Percentiles rank a stretch among this genome's conserved stretches.
phyloP scores from a whole-genome alignment of 2,329 filamentous ascomycete species.

The Exophiala oligosperma region DNA sequence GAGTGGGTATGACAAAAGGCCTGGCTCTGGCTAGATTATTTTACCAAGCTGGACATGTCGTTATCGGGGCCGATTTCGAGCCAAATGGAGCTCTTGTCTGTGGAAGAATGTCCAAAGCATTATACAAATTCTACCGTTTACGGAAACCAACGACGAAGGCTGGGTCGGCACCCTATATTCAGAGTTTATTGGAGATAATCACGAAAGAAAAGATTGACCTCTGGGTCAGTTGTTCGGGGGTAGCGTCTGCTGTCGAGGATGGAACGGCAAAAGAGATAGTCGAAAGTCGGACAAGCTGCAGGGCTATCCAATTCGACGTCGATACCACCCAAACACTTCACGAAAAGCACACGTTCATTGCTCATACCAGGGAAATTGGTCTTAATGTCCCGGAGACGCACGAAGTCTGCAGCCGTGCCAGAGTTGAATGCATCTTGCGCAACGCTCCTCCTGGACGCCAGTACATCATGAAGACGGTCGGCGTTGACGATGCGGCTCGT shows the following conservation, averaged over 20 bases:
- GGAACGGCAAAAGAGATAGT: constrained; percentile 63
- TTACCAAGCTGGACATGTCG: constrained; percentile 63
- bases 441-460: constrained; percentile 38
- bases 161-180: constrained; percentile 53
- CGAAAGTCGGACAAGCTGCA: constrained; percentile 58
- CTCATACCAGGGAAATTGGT: constrained; percentile 55
- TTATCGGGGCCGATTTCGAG: constrained; percentile 69
- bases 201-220: constrained; percentile 62
- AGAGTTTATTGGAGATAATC: constrained; percentile 60
- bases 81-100: constrained; percentile 47
- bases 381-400: constrained; percentile 56
- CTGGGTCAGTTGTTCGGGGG: constrained; percentile 74
- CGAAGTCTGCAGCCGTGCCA: constrained; percentile 54
- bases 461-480: constrained; percentile 68
- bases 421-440: constrained; percentile 56
- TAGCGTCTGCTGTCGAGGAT: constrained; percentile 65
- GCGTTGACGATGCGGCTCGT: constrained; percentile 60
- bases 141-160: constrained; percentile 36
- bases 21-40: constrained; percentile 66
- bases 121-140: constrained; percentile 57
- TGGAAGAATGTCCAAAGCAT: constrained; percentile 59
- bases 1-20: constrained; percentile 71
- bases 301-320: constrained; percentile 63
- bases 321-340: constrained; percentile 60
- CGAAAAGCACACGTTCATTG: constrained; percentile 66